Base-by-base conservation (phyloP, 805 yeast genomes). In the Lachancea quebecensis region DNA sequence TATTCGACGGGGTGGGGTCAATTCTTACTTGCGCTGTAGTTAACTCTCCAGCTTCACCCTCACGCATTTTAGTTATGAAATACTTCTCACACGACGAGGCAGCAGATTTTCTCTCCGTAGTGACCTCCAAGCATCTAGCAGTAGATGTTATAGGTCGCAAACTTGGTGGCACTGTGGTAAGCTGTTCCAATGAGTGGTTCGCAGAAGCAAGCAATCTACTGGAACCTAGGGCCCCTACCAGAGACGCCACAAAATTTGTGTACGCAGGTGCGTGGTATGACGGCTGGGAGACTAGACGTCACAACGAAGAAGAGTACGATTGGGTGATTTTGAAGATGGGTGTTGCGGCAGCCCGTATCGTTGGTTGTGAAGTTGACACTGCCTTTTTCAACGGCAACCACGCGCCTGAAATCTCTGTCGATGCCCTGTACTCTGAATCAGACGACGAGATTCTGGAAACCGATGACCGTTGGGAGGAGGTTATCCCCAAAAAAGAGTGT, bases 241-340 rank as follows among this genome's bases (percentile, higher is more conserved):
- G 95, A 58, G 95, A 88, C 56, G 82, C 85, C 10, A 83, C 89
- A 27, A 74, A 77, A 56, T 90, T 88, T 64, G 78, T 82, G 2
- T 84, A 77, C 48, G 77, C 90, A 2, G 98, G 98, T 42, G 96
- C 96, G 3, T 91, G 97, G 96, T 91, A 87, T 62, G 99, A 91
- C 55, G 99, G 99, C 17, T 91, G 98, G 98, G 98, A 91, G 66
- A 91, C 98, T 10, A 75, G 97, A 62, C 77, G 99, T 67, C 99
- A 91, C 71, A 91, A 91, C 65, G 68, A 78, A 1, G 85, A 72
- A 45, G 87, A 79, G 45, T 84, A 85, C 35, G 99, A 91, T 61
- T 91, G 93, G 88, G 96, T 86, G 15, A 71, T 86, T 27, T 67
- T 90, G 63, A 76, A 78, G 60, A 71, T 87, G 63, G 98, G 98